A percentile compares a stretch with the other conserved stretches of the same genome.
These are phyloP conservation scores for Tausonia pullulans DNA, from an alignment of 1,284 basidiomycete genomes.

Conservation along the genomic window DNA sequence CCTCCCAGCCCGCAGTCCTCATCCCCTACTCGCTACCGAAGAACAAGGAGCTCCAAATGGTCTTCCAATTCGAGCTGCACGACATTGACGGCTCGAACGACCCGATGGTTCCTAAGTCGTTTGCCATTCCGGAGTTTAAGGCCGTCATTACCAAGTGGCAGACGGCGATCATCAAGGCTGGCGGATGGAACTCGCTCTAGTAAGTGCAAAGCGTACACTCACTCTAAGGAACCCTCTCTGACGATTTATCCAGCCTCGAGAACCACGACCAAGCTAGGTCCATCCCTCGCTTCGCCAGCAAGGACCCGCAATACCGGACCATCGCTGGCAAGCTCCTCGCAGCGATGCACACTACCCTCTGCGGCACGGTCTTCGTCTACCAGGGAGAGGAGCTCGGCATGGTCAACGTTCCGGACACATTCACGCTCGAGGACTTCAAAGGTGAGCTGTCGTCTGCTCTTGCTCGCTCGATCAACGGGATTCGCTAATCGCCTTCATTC, in stretches of 20 bases:
- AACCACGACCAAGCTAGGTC: constrained; percentile 49
- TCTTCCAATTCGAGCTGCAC: constrained; percentile 41
- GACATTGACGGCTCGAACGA: constrained; percentile 38
- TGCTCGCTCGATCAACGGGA: too few relatives aligned
- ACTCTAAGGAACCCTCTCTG: constrained; percentile 19
- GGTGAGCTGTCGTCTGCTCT: too few relatives aligned
- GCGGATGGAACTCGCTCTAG: constrained; percentile 48
- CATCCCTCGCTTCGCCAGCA: constrained; percentile 55
- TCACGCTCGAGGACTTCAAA: too few relatives aligned
- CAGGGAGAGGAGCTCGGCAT: constrained; percentile 63
- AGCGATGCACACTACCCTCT: constrained; percentile 48
- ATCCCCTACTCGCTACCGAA: constrained; percentile 50
- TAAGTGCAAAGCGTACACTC: constrained; percentile 16
- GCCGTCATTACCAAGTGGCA: constrained; percentile 52
- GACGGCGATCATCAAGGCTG: constrained; percentile 43
- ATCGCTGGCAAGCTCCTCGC: constrained; percentile 54
- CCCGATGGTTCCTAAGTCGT: constrained; percentile 40
- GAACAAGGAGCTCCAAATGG: constrained; percentile 50
- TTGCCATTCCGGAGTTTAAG: constrained; percentile 49
- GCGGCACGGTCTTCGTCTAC: constrained; percentile 59
- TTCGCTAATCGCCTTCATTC: too few relatives aligned
- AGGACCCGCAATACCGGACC: constrained; percentile 45
- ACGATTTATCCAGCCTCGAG: constrained; percentile 23
- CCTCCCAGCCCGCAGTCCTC: constrained; percentile 40
- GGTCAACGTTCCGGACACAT: constrained; percentile 47